Evolutionary conservation across 164 flowering plant genomes (phyloP).

Genomic region (Magnolia sinica): DNA sequence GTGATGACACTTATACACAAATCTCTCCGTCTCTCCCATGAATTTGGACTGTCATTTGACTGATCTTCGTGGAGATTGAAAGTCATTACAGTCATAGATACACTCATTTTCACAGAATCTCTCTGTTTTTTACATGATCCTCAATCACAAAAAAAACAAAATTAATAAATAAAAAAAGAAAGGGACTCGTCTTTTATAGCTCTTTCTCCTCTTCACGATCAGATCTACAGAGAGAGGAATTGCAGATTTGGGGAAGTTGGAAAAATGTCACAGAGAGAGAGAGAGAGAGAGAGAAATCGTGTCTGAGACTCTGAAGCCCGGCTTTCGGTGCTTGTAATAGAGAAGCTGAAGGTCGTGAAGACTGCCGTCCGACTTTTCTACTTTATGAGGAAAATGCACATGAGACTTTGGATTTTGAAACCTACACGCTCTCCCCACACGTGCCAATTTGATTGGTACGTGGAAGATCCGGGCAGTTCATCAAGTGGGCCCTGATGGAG

Average conservation of each 20-base stretch:
- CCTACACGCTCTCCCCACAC: too few relatives aligned
- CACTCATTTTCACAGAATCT: constrained; percentile 60
- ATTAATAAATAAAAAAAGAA: not conserved
- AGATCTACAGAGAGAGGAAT: not conserved
- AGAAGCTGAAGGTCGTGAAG: not conserved
- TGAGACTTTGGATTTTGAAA: too few relatives aligned
- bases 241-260: not conserved
- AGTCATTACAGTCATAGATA: constrained; percentile 79
- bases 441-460: too few relatives aligned
- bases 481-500: too few relatives aligned
- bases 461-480: too few relatives aligned
- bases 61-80: constrained; percentile 89
- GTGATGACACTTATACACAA: constrained; percentile 86
- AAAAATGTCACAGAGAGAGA: not conserved
- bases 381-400: too few relatives aligned
- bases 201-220: not conserved
- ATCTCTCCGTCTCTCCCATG: constrained; percentile 90
- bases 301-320: not conserved
- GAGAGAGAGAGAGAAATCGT: not conserved
- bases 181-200: not conserved
- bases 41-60: constrained; percentile 61
- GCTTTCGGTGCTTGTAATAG: not conserved
- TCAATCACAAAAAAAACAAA: not conserved
- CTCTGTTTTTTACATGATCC: constrained; percentile 7
- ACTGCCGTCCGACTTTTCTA: not conserved